Evolutionary conservation across 345 rosid genomes (phyloP).

Genomic region (Iberis pinnata): DNA sequence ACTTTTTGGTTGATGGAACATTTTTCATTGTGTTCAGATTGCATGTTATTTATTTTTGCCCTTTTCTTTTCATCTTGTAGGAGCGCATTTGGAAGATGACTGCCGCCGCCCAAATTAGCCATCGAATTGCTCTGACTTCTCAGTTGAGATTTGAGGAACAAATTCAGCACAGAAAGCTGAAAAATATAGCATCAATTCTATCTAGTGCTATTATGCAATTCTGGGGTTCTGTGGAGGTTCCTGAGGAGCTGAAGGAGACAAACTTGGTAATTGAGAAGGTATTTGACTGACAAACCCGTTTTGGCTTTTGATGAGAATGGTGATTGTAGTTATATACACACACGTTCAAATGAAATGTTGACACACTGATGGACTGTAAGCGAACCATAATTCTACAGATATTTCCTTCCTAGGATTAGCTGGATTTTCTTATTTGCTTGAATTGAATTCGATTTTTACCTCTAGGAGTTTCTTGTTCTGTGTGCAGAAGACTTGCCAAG

Average conservation of each 20-base stretch:
- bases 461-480: slow-evolving; percentile 12
- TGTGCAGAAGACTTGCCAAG: slow-evolving; percentile 50
- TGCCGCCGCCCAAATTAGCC: slow-evolving; percentile 90
- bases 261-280: slow-evolving; percentile 24
- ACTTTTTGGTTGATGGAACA: slow-evolving; percentile 16
- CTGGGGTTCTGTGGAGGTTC: slow-evolving; percentile 67
- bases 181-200: slow-evolving; percentile 53
- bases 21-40: slow-evolving; percentile 2
- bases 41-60: background rate
- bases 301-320: slow-evolving; percentile 17
- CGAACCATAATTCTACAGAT: background rate
- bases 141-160: slow-evolving; percentile 51
- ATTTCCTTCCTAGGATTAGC: slow-evolving; percentile 2
- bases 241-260: slow-evolving; percentile 33
- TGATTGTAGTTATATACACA: too few species aligned
- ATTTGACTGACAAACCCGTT: slow-evolving; percentile 17
- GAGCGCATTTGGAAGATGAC: slow-evolving; percentile 99
- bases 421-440: slow-evolving; percentile 5
- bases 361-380: too few species aligned
- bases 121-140: slow-evolving; percentile 53
- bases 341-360: too few species aligned
- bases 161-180: slow-evolving; percentile 43
- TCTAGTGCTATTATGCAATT: slow-evolving; percentile 82
- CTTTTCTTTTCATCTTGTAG: slow-evolving; percentile 33
- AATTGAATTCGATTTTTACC: background rate